These are phyloP conservation scores for Zygoascus biomembranicola DNA, from an alignment of 805 yeast genomes.

Conservation along the genomic window DNA sequence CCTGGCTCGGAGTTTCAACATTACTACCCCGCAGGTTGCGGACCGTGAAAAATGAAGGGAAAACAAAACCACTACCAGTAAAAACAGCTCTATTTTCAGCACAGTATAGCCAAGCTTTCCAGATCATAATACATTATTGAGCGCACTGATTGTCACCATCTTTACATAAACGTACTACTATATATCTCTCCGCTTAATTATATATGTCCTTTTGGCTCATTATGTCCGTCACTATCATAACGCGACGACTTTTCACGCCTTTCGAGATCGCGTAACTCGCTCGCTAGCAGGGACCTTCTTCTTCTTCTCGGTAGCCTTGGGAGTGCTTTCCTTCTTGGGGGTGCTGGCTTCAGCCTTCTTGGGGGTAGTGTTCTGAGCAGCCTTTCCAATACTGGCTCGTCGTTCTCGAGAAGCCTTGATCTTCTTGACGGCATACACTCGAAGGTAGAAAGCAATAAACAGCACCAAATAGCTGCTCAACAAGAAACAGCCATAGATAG, in stretches of 20 bases:
- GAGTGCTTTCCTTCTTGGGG: neutral
- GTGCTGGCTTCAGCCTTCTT: neutral
- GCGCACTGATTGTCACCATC: too few species aligned
- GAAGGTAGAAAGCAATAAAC: constrained; percentile 88
- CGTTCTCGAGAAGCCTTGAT: constrained; percentile 1
- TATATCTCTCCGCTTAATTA: too few species aligned
- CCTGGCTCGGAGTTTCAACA: too few species aligned
- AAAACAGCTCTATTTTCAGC: too few species aligned
- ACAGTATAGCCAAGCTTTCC: too few species aligned
- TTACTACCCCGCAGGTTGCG: too few species aligned
- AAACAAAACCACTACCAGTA: too few species aligned
- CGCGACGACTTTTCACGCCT: constrained; percentile 1
- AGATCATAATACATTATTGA: too few species aligned
- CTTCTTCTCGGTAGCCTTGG: neutral
- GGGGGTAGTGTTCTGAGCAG: neutral
- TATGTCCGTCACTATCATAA: neutral
- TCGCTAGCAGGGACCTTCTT: neutral
- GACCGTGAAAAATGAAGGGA: too few species aligned
- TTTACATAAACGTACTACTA: too few species aligned
- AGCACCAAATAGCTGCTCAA: constrained; percentile 81
- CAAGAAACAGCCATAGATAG: constrained; percentile 81
- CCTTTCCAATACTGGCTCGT: neutral
- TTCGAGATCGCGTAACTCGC: constrained; percentile 2
- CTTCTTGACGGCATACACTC: constrained; percentile 50
- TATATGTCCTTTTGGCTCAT: too few species aligned